These are phyloP conservation scores for Picea sitchensis DNA, from an alignment of 75 land plant genomes.

Conservation along the genomic window DNA sequence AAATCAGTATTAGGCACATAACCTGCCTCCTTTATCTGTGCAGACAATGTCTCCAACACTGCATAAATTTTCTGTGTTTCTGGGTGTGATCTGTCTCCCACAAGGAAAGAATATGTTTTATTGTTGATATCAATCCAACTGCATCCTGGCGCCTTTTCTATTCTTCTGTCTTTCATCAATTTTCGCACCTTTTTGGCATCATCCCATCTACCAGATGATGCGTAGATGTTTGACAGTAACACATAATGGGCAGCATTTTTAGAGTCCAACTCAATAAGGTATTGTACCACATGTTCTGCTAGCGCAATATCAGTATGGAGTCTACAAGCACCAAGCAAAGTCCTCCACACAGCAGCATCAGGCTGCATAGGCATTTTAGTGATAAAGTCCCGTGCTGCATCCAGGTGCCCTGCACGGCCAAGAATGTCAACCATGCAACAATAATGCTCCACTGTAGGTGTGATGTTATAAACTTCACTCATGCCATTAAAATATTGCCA, in stretches of 20 bases:
- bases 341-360: slow-evolving; percentile 32
- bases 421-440: slow-evolving; percentile 53
- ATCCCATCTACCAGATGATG: neutral
- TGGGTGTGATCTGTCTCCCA: slow-evolving; percentile 11
- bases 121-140: slow-evolving; percentile 9
- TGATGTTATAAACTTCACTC: slow-evolving; percentile 20
- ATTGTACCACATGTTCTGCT: slow-evolving; percentile 25
- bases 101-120: neutral
- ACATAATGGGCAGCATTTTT: slow-evolving; percentile 5
- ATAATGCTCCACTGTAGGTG: slow-evolving; percentile 35
- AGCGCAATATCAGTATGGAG: slow-evolving; percentile 23
- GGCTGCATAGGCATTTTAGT: slow-evolving; percentile 24
- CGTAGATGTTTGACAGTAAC: slow-evolving; percentile 8
- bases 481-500: slow-evolving; percentile 24
- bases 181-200: neutral
- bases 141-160: neutral
- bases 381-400: slow-evolving; percentile 31
- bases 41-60: neutral
- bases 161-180: slow-evolving; percentile 1
- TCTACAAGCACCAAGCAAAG: slow-evolving; percentile 35
- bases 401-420: slow-evolving; percentile 31
- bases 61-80: neutral
- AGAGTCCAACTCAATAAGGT: slow-evolving; percentile 15
- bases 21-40: neutral
- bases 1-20: neutral